Evolutionary conservation across 2,329 filamentous ascomycete genomes (phyloP), one percentile per base, ranked within the genome.

Genomic region (Sclerotinia borealis): DNA sequence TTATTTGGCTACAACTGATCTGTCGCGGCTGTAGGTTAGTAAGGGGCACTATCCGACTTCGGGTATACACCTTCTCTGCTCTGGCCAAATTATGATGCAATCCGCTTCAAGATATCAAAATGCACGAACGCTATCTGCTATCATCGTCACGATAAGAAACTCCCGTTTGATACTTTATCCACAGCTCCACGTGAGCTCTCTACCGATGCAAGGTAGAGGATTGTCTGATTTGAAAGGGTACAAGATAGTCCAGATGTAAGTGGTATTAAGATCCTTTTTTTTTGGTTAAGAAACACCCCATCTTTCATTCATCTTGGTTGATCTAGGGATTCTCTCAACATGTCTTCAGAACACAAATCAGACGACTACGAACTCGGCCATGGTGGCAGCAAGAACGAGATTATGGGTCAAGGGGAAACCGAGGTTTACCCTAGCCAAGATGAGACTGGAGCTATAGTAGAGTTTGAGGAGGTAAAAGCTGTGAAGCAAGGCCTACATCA

Each of bases 401-500:
- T 15, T 27, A 49, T 22, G 9, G 43, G 15, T 27, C 25, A 36
- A 37, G 56, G 41, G 6, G 17, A 49, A 7, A 15, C 50, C 22
- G 56, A 59, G n/a, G 41, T 48, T 36, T 31, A 37, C 34, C 50
- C 56, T 37, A 9, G 22, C 22, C 43, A 59, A 15, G 5, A n/a
- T 59, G 54, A 25, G n/a, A 45, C 13, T 22, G 39, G 4, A 25
- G 13, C n/a, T 22, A 8, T 25, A 25, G 43, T 13, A 36, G 56
- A 27, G 3, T 59, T 59, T 50, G n/a, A 49, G 31, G 56, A 59
- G 45, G 43, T 59, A 6, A 11, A 19, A 13, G 34, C 34, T 59
- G 22, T 59, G 1, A 59, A 37, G 17, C 56, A 59, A 59, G 43
- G 56, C 10, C 43, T 59, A 19, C 56, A 59, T n/a, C 77, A 79